Base-by-base conservation (phyloP, 331 rosid species). In the Prunus yedoensis region DNA sequence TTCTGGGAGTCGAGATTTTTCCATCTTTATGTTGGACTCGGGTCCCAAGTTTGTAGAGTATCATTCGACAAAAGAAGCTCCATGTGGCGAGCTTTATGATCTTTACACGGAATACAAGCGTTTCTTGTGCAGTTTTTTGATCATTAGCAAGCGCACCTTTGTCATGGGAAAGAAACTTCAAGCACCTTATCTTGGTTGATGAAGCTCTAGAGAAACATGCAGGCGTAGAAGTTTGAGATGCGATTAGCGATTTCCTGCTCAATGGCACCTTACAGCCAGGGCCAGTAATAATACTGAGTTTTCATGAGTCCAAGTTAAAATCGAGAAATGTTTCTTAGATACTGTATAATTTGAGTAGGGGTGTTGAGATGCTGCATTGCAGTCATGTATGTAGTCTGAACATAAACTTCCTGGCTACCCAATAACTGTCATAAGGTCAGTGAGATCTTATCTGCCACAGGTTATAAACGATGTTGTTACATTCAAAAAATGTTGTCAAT, bases 41-140 rank as follows among this genome's bases (percentile, higher is more conserved):
- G n/a, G 80, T 20, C 70, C 21, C 63, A 35, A 77, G 28, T 70
- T 69, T 43, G 10, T 69, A 45, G 57, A 10, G 41, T 27, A 27
- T 10, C 21, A 8, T 57, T 72, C 11, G 14, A 38, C 21, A 11
- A 32, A n/a, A 46, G 54, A 51, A 20, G 58, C 11, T 49, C 68
- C 54, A 23, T 49, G 14, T n/a, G 38, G 74, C 74, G 9, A 49
- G 28, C 41, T 16, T 47, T 23, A n/a, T 74, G 32, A 28, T 12
- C 30, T 8, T 43, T 28, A 17, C 25, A 0, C 7, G 16, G 21
- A 47, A 18, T 18, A 60, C 61, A 59, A 3, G 46, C 47, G n/a
- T 61, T 59, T 62, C 68, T 59, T 46, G 25, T 30, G 12, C 74
- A 69, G 46, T 27, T 50, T 32, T 32, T 32, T 32, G 0, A 61